These are phyloP conservation scores for Acanthamoeba castellanii DNA, from an alignment of 208 protist genomes.

Conservation along the genomic window DNA sequence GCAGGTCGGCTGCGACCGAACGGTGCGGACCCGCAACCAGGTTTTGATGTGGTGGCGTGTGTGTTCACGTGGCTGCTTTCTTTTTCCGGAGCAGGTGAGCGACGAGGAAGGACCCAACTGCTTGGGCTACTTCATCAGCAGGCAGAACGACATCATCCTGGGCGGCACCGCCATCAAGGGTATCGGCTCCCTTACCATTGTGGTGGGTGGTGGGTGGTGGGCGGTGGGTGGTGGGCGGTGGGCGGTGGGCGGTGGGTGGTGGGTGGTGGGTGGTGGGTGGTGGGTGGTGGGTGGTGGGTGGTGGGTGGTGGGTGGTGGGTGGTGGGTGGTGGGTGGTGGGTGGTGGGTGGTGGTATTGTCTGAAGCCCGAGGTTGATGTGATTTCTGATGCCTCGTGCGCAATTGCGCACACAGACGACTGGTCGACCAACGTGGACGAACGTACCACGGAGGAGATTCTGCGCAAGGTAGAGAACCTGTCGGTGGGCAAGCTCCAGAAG, in stretches of 20 bases:
- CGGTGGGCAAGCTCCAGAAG: neutral
- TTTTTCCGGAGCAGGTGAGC: neutral
- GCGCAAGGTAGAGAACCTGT: neutral
- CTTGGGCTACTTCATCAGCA: neutral
- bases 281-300: no score
- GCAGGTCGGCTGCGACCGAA: neutral
- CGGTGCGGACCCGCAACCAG: neutral
- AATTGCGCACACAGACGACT: neutral
- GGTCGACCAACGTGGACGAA: neutral
- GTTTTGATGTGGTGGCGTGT: no score
- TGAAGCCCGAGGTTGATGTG: no score
- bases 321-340: no score
- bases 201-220: no score
- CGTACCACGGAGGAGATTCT: neutral
- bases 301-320: no score
- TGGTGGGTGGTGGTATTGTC: no score
- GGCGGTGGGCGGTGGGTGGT: no score
- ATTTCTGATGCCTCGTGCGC: no score
- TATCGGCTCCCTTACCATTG: neutral
- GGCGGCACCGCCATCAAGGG: slow-evolving; percentile 34
- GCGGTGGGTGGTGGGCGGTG: no score
- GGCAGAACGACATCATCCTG: slow-evolving; percentile 35
- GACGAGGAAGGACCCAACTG: neutral
- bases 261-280: no score
- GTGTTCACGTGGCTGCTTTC: neutral